Evolutionary conservation across 352 stramenopile species (phyloP), one percentile per base, ranked within the genome.

Genomic region (Phytophthora colocasiae): DNA sequence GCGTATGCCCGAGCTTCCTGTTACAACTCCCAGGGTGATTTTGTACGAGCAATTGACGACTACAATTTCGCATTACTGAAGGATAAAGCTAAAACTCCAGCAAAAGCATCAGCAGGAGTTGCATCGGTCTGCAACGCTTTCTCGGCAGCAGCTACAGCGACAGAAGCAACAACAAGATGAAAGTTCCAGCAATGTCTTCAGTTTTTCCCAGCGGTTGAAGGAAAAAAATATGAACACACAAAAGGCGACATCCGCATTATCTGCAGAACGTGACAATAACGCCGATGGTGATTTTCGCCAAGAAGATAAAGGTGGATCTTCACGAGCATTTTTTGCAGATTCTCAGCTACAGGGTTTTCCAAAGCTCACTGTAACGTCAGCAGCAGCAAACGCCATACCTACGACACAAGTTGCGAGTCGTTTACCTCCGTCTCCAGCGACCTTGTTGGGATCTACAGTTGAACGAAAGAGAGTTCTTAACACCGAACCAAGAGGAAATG

Each of bases 41-140:
- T 96, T 57, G 75, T 88, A 19, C 77, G 76, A 22, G 91, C 91
- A 2, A 97, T 97, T 48, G 90, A 97, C 49, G 90, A 97, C 60
- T 97, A 97, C 74, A 96, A 93, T 47, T 84, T 94, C 31, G 89
- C 90, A 1, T 67, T 97, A 29, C 65, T 85, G 27, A 93, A 96
- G 56, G 90, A 97, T 63, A 85, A 93, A 81, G 45, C 58, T 78
- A 26, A 89, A 87, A 56, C 22, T 78, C 0, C 61, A 77, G 39
- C 73, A 78, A 53, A 77, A 77, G 6, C 59, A 68, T 41, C 63
- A 74, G 12, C 68, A 76, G 39, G 47, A 77, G 17, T 41, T 66
- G 2, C 69, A 77, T 59, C 58, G 71, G 9, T 57, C 66, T 24
- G 58, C 60, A 27, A 67, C 50, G 1, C 51, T 74, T 17, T 60